Conservation (phyloP, 73 alveolate genomes). For the Symbiodinium natans region DNA sequence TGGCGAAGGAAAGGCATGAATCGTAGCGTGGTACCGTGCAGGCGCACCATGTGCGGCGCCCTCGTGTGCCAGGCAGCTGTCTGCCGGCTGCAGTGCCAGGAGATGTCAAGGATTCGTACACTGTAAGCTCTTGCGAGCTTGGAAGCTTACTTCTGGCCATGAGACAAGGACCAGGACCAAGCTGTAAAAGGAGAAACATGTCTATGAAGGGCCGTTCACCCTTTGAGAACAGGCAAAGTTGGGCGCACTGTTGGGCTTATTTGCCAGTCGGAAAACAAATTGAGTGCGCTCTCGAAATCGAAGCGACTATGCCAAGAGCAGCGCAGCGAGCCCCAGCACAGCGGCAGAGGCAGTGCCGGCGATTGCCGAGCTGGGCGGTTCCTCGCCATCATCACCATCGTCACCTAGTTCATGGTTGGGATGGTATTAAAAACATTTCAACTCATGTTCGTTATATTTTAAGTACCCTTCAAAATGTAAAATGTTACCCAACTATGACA, state of each 20-base stretch:
- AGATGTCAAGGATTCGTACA: too few relatives aligned
- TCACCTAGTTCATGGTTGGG: too few relatives aligned
- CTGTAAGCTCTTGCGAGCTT: too few relatives aligned
- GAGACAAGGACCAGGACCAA: neutral
- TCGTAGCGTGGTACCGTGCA: too few relatives aligned
- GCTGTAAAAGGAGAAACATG: neutral
- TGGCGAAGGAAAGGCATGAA: too few relatives aligned
- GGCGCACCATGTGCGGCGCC: too few relatives aligned
- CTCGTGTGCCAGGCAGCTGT: too few relatives aligned
- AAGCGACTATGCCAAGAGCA: neutral
- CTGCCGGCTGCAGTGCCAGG: too few relatives aligned
- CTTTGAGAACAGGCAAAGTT: neutral
- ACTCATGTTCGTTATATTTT: too few relatives aligned
- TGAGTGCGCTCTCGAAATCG: neutral
- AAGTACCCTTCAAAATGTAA: too few relatives aligned
- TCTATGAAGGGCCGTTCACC: neutral
- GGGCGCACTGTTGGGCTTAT: neutral
- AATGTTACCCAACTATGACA: too few relatives aligned
- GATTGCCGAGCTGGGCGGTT: neutral
- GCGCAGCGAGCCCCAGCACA: neutral
- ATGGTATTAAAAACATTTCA: too few relatives aligned
- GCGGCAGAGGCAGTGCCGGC: neutral
- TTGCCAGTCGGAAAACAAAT: neutral
- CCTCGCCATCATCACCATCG: neutral
- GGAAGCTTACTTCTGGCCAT: neutral